These are phyloP conservation scores for Linum trigynum DNA, from an alignment of 345 rosid species.

Conservation along the genomic window DNA sequence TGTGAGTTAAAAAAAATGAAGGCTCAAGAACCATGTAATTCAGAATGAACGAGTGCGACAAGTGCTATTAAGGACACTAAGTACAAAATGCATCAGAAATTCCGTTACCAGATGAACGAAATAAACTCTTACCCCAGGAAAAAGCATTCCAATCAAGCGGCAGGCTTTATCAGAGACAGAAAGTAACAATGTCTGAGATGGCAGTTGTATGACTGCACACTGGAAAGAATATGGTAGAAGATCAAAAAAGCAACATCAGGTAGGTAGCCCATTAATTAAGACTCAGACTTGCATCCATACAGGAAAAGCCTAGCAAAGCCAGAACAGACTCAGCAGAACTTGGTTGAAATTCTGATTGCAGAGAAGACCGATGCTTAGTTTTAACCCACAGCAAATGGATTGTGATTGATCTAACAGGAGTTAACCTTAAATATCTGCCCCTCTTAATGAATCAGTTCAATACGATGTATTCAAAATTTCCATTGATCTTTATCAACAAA, in stretches of 20 bases:
- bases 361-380: no score
- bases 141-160: slow-evolving; percentile 96
- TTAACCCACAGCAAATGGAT: no score
- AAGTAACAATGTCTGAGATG: slow-evolving; percentile 84
- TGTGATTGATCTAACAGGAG: background rate
- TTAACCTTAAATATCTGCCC: background rate
- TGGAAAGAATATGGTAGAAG: slow-evolving; percentile 12
- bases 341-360: no score
- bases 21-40: background rate
- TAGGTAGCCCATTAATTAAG: slow-evolving; percentile 13
- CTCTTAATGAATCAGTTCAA: background rate
- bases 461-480: background rate
- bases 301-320: background rate
- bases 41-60: background rate
- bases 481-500: background rate
- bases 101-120: background rate
- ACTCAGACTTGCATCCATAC: background rate
- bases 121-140: slow-evolving; percentile 70
- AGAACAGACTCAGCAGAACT: no score
- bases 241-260: background rate
- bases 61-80: background rate
- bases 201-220: slow-evolving; percentile 97
- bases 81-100: background rate
- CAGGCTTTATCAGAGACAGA: slow-evolving; percentile 91
- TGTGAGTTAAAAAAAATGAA: background rate